These are phyloP conservation scores for Tilletia indica DNA, from an alignment of 1,284 basidiomycete species.

Conservation along the genomic window DNA sequence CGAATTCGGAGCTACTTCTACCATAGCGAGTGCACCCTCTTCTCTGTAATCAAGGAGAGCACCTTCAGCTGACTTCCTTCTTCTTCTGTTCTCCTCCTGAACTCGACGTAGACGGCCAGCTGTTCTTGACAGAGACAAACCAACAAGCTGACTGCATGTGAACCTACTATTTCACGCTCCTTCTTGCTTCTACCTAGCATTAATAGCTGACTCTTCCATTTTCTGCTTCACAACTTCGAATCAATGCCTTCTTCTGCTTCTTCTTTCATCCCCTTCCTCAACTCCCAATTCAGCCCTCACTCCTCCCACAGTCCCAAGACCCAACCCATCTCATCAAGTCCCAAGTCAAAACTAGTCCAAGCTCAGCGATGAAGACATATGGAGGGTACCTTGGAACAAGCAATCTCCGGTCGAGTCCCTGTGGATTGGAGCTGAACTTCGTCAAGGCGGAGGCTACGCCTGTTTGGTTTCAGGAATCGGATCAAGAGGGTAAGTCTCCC, in stretches of 20 bases:
- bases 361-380: not conserved
- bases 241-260: not conserved
- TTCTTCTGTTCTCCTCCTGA: not conserved
- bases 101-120: conserved; percentile 25
- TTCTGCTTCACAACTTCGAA: conserved; percentile 22
- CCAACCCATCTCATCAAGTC: not conserved
- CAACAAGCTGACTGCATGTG: conserved; percentile 24
- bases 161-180: not conserved
- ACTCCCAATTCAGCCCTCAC: not conserved
- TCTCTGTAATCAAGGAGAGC: not conserved
- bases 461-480: conserved; percentile 22
- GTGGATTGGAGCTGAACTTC: conserved; percentile 24
- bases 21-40: not conserved
- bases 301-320: not conserved
- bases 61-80: too few species aligned
- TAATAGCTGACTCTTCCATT: not conserved
- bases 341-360: not conserved
- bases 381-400: not conserved
- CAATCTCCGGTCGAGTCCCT: conserved; percentile 21
- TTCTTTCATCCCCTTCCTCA: conserved; percentile 17
- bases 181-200: too few species aligned
- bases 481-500: conserved; percentile 10
- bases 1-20: conserved; percentile 6
- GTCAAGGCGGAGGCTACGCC: conserved; percentile 18
- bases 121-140: conserved; percentile 23